Evolutionary conservation across 306 rosid species (phyloP).

Genomic region (Casuarina equisetifolia): DNA sequence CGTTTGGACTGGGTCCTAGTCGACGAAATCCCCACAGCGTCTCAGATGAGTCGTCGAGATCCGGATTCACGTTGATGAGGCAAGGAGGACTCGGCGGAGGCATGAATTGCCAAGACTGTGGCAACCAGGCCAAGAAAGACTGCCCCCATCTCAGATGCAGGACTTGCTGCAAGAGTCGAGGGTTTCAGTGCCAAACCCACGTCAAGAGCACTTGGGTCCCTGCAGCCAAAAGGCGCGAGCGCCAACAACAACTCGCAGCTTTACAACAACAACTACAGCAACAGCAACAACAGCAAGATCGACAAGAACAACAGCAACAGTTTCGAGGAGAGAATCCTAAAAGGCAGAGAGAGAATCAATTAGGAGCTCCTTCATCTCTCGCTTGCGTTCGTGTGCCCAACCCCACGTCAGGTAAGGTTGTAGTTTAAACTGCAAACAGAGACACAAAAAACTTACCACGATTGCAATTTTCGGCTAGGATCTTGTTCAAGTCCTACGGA

Average conservation of each 20-base stretch:
- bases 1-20: constrained; percentile 77
- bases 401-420: constrained; percentile 68
- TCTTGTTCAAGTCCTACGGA: constrained; percentile 3
- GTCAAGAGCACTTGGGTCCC: constrained; percentile 99
- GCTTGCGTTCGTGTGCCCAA: constrained; percentile 64
- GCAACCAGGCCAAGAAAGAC: constrained; percentile 95
- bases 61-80: constrained; percentile 67
- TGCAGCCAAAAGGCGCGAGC: constrained; percentile 86
- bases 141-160: constrained; percentile 80
- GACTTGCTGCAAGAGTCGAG: constrained; percentile 96
- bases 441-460: constrained; percentile 14
- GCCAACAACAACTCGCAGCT: constrained; percentile 64
- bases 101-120: constrained; percentile 92
- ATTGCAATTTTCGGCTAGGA: constrained; percentile 13
- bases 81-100: constrained; percentile 45
- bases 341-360: constrained; percentile 54
- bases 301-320: constrained; percentile 26
- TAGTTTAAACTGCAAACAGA: constrained; percentile 15
- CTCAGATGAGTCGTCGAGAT: constrained; percentile 56
- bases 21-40: constrained; percentile 41
- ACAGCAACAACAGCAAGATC: constrained; percentile 36
- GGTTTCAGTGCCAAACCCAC: constrained; percentile 90
- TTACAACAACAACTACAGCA: constrained; percentile 49
- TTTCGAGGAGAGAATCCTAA: constrained; percentile 46
- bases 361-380: constrained; percentile 30